Base-by-base conservation (phyloP, 2,329 filamentous ascomycete genomes). In the Diaporthe aspalathi region DNA sequence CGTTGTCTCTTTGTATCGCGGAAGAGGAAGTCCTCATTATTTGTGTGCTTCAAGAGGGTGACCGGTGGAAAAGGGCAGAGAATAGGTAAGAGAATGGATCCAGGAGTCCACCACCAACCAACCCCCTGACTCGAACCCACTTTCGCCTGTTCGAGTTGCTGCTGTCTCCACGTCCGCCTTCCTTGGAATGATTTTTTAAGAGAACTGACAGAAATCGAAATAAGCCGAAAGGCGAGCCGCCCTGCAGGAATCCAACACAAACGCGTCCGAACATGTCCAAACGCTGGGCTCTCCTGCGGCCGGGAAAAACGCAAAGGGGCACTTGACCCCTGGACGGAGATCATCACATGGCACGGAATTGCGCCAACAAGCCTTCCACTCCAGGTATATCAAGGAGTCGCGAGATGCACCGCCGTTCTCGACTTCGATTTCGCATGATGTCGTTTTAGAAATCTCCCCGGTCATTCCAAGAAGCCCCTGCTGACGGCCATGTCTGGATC, bases 91-190 rank as follows among this genome's bases (percentile, higher is more conserved):
- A 24, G 5, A 65, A 49, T 65, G 60, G 60, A 38, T 65, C 29
- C 60, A n/a, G 12, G 29, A 50, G 29, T 27, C 45, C 60, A 65
- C 60, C 43, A 49, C 20, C 45, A 14, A 24, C 6, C 27, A 4
- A 38, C n/a, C 45, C 57, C 60, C 43, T 65, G 60, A 65, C 60
- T 65, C 60, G 9, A 65, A 27, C 60, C 45, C 20, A 38, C 29
- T 6, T 65, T 32, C 60, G 20, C 29, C 35, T 49, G 20, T 24
- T 24, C 32, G 38, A 5, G 29, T 22, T 22, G 43, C 29, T 32
- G 9, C n/a, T 22, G 17, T 27, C 9, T 50, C 32, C 29, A n/a
- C n/a, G 29, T 7, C 45, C 16, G 60, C 45, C 32, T 27, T 49
- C 12, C 4, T 35, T 9, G 43, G 45, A 16, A 22, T 4, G 38